These are phyloP conservation scores for Lagenidium giganteum DNA, from an alignment of 352 stramenopile species.

Conservation along the genomic window DNA sequence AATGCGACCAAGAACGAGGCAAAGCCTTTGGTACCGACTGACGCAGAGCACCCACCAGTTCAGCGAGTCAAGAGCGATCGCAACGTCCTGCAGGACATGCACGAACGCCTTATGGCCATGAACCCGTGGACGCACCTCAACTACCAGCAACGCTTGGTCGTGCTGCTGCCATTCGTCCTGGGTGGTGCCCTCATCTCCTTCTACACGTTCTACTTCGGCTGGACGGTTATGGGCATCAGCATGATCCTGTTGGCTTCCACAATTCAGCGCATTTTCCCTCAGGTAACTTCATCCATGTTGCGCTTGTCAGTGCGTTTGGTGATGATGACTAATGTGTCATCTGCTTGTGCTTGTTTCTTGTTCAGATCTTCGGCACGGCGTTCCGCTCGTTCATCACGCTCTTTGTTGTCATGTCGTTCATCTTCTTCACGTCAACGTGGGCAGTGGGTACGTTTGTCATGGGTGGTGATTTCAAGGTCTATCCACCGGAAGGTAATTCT, in stretches of 20 bases:
- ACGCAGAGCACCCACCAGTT: no score
- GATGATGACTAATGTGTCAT: not conserved
- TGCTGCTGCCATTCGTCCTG: constrained; percentile 64
- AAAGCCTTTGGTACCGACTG: no score
- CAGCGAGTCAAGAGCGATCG: no score
- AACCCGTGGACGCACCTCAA: constrained; percentile 83
- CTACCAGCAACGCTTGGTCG: constrained; percentile 51
- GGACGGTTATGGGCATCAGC: constrained; percentile 77
- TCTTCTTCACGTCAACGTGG: constrained; percentile 87
- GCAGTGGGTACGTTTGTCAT: constrained; percentile 85
- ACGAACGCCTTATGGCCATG: constrained; percentile 35
- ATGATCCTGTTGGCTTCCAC: constrained; percentile 75
- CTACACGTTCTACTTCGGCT: constrained; percentile 72
- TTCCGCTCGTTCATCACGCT: constrained; percentile 85
- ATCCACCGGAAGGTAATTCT: constrained; percentile 52
- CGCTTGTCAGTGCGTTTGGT: no score
- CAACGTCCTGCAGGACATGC: constrained; percentile 39
- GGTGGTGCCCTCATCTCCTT: constrained; percentile 82
- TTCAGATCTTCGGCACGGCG: constrained; percentile 73
- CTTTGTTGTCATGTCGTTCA: constrained; percentile 79
- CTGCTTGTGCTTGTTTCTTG: not conserved
- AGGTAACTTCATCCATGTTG: constrained; percentile 21
- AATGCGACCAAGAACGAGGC: no score
- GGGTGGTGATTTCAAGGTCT: constrained; percentile 77
- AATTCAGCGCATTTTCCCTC: constrained; percentile 79